Percentiles rank a stretch among this genome's conserved stretches.
phyloP scores from a whole-genome alignment of 176 grass and related monocot genomes.

The Coix lacrymajobi region DNA sequence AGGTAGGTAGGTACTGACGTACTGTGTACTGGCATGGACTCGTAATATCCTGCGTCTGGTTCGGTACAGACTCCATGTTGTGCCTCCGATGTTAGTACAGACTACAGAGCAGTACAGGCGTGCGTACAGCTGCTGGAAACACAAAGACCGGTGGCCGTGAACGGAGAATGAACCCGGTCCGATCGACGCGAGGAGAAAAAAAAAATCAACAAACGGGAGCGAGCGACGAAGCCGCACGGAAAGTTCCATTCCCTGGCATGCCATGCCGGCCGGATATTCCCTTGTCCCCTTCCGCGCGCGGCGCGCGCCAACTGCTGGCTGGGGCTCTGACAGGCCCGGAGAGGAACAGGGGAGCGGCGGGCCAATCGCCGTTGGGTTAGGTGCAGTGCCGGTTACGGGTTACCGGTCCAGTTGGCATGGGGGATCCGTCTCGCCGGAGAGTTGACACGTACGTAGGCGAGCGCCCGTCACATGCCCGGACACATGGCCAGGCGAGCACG shows the following conservation, averaged over 20 bases:
- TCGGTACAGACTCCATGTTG: conserved; percentile 15
- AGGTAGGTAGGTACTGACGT: too few relatives aligned
- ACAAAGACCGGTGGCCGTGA: not conserved
- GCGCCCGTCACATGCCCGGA: not conserved
- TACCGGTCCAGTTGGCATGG: conserved; percentile 7
- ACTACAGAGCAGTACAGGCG: not conserved
- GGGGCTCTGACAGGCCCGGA: not conserved
- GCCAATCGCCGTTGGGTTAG: conserved; percentile 3
- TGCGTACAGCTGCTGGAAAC: not conserved
- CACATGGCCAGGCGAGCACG: not conserved
- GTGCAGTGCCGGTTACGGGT: not conserved
- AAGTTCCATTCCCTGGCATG: not conserved
- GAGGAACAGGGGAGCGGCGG: not conserved
- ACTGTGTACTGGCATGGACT: too few relatives aligned
- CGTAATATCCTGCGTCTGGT: not conserved
- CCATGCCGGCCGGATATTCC: not conserved
- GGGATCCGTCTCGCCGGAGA: too few relatives aligned
- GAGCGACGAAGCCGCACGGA: conserved; percentile 20
- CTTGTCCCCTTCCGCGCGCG: not conserved
- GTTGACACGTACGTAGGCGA: not conserved
- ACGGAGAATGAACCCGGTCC: not conserved
- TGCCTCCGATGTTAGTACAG: conserved; percentile 15
- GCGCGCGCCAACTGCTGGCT: not conserved
- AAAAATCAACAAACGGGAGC: not conserved
- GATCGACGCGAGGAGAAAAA: not conserved